Base-by-base conservation (phyloP, 2,329 filamentous ascomycete genomes). In the Pseudofabraea citricarpa region DNA sequence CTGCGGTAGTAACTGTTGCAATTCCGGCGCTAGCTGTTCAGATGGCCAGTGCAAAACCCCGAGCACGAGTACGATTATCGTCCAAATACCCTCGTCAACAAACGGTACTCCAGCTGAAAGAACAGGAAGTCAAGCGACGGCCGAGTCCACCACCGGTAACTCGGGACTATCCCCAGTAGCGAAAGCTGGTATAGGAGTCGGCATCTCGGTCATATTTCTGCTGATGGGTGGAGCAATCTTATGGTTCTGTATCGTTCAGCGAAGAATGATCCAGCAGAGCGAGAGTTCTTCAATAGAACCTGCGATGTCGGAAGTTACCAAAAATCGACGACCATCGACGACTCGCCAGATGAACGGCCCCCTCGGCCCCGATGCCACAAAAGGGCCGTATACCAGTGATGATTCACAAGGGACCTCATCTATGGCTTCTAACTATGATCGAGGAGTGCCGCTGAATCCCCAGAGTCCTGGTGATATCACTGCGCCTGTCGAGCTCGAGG, bases 111-210 rank as follows among this genome's bases (percentile, higher is more conserved):
- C 64, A 10, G 48, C 60, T 16, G n/a, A n/a, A n/a, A n/a, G n/a
- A n/a, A n/a, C n/a, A n/a, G n/a, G n/a, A n/a, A n/a, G n/a, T n/a
- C n/a, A n/a, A 59, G 59, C 2, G 56, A 58, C 1, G 52, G 62
- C 2, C 47, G 50, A 5, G 40, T 50, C 10, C n/a, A 27, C 40
- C 10, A 43, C 41, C 13, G 7, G 5, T 32, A 36, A 20, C 20
- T 43, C 40, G 2, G 57, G 58, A 2, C 56, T 79, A 5, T 72
- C 72, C 2, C 57, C 66, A 1, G 75, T 72, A 1, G 76, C 74
- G 2, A 77, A 73, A 53, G 75, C 73, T 0, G 78, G 78, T 2
- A 73, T 83, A n/a, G 76, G 71, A 5, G 65, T 74, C 1, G 78
- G 75, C 15, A 68, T 74, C 3, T 67, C 72, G 2, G 56, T 74